phyloP scores from a whole-genome alignment of 495 filamentous ascomycete genomes.

The Xylaria venustula region DNA sequence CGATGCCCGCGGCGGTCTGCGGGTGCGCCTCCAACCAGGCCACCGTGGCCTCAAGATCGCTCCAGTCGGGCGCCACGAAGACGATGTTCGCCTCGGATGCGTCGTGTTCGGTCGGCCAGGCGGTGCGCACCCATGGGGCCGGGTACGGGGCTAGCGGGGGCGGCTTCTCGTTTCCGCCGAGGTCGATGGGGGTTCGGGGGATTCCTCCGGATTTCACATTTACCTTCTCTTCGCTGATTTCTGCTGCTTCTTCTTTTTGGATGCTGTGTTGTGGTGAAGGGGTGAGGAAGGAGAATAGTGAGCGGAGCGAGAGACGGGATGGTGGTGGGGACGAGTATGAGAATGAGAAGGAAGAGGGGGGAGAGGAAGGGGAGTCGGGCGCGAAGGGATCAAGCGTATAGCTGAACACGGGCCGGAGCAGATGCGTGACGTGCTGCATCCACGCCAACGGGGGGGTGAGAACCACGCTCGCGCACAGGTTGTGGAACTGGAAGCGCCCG shows the following conservation, averaged over 20 bases:
- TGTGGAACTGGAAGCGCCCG: slow-evolving; percentile 54
- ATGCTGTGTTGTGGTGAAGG: not conserved
- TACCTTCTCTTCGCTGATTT: too few species aligned
- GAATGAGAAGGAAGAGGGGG: not conserved
- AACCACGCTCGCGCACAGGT: slow-evolving; percentile 49
- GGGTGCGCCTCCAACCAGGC: slow-evolving; percentile 44
- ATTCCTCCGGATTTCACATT: not conserved
- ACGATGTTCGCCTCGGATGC: slow-evolving; percentile 49
- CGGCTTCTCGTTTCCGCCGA: slow-evolving; percentile 8
- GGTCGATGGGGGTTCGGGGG: slow-evolving; percentile 1
- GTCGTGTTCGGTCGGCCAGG: slow-evolving; percentile 39
- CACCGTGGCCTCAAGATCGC: slow-evolving; percentile 46
- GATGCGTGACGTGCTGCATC: slow-evolving; percentile 52
- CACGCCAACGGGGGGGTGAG: slow-evolving; percentile 48
- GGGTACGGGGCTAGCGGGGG: slow-evolving; percentile 16
- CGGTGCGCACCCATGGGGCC: slow-evolving; percentile 22
- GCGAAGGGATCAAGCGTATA: slow-evolving; percentile 22
- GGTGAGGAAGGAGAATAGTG: not conserved
- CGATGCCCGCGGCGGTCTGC: slow-evolving; percentile 46
- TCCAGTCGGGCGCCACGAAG: slow-evolving; percentile 53
- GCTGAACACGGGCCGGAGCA: slow-evolving; percentile 43
- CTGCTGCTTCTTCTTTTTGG: too few species aligned
- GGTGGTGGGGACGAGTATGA: not conserved
- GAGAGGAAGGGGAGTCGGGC: not conserved
- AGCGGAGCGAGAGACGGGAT: not conserved